Evolutionary conservation across 2,329 filamentous ascomycete genomes (phyloP), one percentile per base, ranked within the genome.

Genomic region (Neopestalotiopsis rosae): DNA sequence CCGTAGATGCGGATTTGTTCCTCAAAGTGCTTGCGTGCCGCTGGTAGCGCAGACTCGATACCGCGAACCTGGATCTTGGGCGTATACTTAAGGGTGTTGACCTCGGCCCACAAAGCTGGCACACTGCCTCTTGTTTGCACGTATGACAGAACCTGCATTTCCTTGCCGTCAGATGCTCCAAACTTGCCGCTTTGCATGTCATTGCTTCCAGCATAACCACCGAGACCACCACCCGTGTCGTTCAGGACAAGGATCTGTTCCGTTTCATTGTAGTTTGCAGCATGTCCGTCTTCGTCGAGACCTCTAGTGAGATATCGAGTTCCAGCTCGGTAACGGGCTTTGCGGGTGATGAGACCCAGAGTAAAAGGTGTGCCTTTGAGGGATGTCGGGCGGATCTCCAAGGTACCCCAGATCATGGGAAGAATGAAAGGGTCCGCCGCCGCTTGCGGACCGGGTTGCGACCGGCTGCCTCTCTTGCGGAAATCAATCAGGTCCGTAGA

Each of bases 201-300:
- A 69, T 88, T 86, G 74, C 91, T 92, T 66, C 93, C 92, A 64
- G 92, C 92, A 80, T 93, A 97, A 6, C 94, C 95, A 56, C 93
- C 91, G 58, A 96, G 82, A 0, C 92, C 92, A 68, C 90, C 90
- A 3, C 88, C 87, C 67, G 84, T 88, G 80, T 98, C 96, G 76
- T 98, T 98, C 74, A 98, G 82, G 49, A 99, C 90, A 70, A 97
- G 87, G 42, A 96, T 86, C 79, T 99, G 96, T 79, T 99, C 96
- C 0, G 96, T 98, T 85, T 99, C 96, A 78, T 99, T 99, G 87
- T 95, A 99, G 80, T 99, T 99, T 73, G 96, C 94, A n/a, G 96
- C 96, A 79, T 98, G 90, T 30, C 96, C 96, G 71, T 96, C 87
- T 72, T 97, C 95, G 77, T 99, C 95, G 61, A 98, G 90, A 65